Evolutionary conservation across 2,329 filamentous ascomycete species (phyloP), one percentile per base, ranked within the genome.

Genomic region (Grosmannia serpens): DNA sequence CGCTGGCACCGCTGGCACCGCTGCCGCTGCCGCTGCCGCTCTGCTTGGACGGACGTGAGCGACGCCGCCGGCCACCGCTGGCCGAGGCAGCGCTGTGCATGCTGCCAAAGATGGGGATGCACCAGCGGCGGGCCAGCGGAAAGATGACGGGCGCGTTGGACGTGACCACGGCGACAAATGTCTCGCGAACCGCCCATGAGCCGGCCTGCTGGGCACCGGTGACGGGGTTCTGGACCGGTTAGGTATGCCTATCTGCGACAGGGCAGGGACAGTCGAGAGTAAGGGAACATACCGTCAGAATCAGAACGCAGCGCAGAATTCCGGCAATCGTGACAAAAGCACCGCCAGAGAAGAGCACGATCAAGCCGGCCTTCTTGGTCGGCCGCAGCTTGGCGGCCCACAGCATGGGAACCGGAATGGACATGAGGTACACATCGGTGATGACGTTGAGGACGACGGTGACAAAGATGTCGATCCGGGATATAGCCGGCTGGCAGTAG

Each of bases 271-370:
- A 33, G 35, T 10, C 17, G 8, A 2, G 17, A 47, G 20, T 1
- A 2, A 20, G 13, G 35, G 35, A 38, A 35, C 62, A 53, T 53
- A 69, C 67, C 1, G 65, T 74, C 31, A 80, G 59, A 53, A 82
- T 80, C 8, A 79, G 67, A 5, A 79, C 73, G 57, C 76, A 79
- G 49, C 81, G 78, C 10, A 84, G 68, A 58, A 82, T 75, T 4
- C 77, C 78, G 24, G 76, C 76, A 47, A 77, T 73, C 63, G 80
- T 81, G 53, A 82, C 76, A 63, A 84, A 82, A 15, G 77, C 64
- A 7, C 78, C 81, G 15, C 79, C 79, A 41, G 75, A 75, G 65
- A 83, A 84, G 20, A 85, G 71, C 5, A 81, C 60, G 2, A 80
- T 70, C 0, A 84, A 70, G 3, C 77, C 74, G 1, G 77, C 62